Base-by-base conservation (phyloP, 1,284 basidiomycete genomes). In the Quambalaria eucalypti region DNA sequence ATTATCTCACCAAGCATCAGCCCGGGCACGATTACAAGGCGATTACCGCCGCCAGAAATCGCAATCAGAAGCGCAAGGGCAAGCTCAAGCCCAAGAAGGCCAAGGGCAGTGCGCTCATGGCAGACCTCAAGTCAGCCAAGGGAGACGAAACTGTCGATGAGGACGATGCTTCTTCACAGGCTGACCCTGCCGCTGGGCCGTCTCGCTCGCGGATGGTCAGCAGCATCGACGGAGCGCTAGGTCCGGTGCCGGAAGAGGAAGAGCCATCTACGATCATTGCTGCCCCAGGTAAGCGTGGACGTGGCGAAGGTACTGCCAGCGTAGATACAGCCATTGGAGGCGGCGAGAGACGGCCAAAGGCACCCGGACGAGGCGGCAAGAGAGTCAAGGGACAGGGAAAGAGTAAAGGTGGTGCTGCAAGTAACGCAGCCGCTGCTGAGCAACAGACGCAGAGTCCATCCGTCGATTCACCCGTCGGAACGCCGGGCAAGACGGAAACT, bases 1-100 rank as follows among this genome's bases (percentile, higher is more conserved):
- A 97, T 77, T 97, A 97, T 77, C 80, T 93, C 57, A 89, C 91
- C 78, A 97, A 97, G 81, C 90, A 93, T 55, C 49, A 50, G 55
- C 60, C 62, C 16, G 70, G 66, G n/a, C 64, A 67, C 60, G 65
- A 70, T 47, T 74, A 71, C 61, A 74, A 74, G 55, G 66, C 64
- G 25, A 57, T 75, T 25, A 61, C 65, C 2, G 63, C 61, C 28
- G 69, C 57, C 48, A 73, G 62, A 55, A 76, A 50, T 54, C 66
- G 59, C 48, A 74, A 69, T 62, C 62, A 69, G 36, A 72, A 62
- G 66, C 76, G 69, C 30, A 71, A 59, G 60, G 16, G 28, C 4
- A 71, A 56, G 56, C 64, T 54, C 64, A 76, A 67, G 61, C 72
- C 67, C 33, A 75, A 68, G 63, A 74, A 73, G 60, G 69, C 63